Conservation (phyloP, 2,329 filamentous ascomycete species). For the Pyricularia grisea region DNA sequence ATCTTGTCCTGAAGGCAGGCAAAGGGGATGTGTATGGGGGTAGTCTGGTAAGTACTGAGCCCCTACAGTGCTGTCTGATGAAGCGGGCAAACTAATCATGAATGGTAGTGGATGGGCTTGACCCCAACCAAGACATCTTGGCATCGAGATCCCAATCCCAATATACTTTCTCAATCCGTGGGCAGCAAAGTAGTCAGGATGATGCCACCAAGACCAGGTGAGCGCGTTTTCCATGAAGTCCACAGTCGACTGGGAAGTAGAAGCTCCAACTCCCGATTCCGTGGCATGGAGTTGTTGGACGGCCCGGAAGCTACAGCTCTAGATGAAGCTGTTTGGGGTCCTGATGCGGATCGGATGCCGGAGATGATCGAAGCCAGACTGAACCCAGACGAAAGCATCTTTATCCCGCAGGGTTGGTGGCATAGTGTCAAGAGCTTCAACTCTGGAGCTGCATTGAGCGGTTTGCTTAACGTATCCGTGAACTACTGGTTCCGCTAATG, state of each 20-base stretch:
- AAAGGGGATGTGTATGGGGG: conserved; percentile 80
- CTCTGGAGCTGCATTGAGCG: conserved; percentile 11
- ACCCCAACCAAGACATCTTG: conserved; percentile 84
- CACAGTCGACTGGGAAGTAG: conserved; percentile 26
- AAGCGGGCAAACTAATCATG: background rate
- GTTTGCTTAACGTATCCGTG: conserved; percentile 32
- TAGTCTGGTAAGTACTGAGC: conserved; percentile 39
- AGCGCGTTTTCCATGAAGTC: conserved; percentile 49
- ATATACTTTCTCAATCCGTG: conserved; percentile 77
- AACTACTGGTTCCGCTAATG: conserved; percentile 75
- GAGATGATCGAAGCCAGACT: conserved; percentile 45
- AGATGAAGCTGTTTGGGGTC: conserved; percentile 61
- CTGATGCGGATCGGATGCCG: conserved; percentile 13
- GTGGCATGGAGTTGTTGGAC: conserved; percentile 86
- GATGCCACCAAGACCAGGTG: conserved; percentile 54
- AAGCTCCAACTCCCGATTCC: conserved; percentile 39
- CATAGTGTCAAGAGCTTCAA: conserved; percentile 62
- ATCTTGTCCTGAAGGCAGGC: conserved; percentile 51
- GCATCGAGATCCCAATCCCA: conserved; percentile 90
- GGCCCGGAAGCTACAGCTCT: conserved; percentile 60
- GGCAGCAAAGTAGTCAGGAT: conserved; percentile 67
- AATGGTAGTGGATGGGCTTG: conserved; percentile 61
- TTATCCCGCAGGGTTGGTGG: conserved; percentile 81
- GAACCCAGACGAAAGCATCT: conserved; percentile 58
- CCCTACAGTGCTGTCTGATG: background rate